Evolutionary conservation across 2,329 filamentous ascomycete genomes (phyloP), one percentile per base, ranked within the genome.

Genomic region (Daldinia sp.): DNA sequence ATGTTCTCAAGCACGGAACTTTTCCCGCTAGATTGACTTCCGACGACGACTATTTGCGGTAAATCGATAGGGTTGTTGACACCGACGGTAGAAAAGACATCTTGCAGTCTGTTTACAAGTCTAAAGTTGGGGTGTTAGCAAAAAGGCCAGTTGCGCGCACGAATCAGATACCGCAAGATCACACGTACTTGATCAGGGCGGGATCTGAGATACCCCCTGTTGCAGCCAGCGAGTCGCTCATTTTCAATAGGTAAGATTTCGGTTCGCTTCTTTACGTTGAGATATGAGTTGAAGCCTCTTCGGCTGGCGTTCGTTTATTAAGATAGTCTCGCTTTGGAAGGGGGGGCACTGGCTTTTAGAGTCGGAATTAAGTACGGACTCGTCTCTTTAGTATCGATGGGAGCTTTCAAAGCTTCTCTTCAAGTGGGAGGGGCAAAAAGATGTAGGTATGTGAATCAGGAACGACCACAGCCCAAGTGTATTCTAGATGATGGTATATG

Each of bases 41-140:
- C 96, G 65, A 99, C 96, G 74, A 99, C 96, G 75, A 92, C 95
- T 81, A 99, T 99, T 85, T 99, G 96, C 62, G 96, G 96, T 72
- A 99, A 85, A 85, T 99, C 96, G 86, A 99, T 99, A 70, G 96
- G 96, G 83, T 99, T 99, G 88, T 97, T 96, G 78, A 98, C 96
- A 76, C 96, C 96, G 75, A 99, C 96, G 46, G 96, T 98, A 70
- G 95, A 92, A 81, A 99, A 99, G 75, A 99, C 96, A 93, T 99
- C 96, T 81, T 99, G 96, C 54, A 99, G 90, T 86, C 97, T 98
- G 87, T 99, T 99, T 80, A 99, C 96, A 76, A 98, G 92, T 78
- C 89, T 91, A 75, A 61, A 70, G 60, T 68, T 60, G 55, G 74
- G 65, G 75, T 58, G 78, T 81, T 71, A 81, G 78, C 54, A 50